These are phyloP conservation scores for Komagataella phaffii DNA, from an alignment of 805 yeast genomes.

Conservation along the genomic window DNA sequence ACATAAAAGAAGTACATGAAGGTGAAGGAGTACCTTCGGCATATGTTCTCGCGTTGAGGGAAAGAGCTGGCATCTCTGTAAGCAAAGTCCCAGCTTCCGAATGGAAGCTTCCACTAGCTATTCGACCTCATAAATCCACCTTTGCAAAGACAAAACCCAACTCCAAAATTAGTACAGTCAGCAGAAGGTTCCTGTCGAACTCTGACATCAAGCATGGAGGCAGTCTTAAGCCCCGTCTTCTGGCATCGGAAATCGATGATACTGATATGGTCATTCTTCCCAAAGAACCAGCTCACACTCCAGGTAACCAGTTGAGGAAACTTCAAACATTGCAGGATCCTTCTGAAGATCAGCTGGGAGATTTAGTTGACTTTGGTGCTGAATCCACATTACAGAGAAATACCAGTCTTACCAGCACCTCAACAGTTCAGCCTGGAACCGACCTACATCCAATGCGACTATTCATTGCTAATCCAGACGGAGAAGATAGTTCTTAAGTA, in stretches of 20 bases:
- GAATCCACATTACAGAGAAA: conserved; percentile 14
- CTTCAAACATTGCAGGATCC: conserved; percentile 4
- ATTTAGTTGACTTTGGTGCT: conserved; percentile 5
- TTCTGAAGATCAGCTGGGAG: background rate
- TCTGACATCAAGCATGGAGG: conserved; percentile 44
- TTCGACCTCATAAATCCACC: conserved; percentile 6
- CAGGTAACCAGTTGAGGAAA: conserved; percentile 15
- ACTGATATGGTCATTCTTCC: conserved; percentile 27
- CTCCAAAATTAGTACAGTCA: background rate
- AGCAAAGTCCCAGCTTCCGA: conserved; percentile 13
- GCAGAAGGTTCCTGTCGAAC: conserved; percentile 9
- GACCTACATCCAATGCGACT: conserved; percentile 26
- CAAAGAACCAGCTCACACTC: conserved; percentile 16
- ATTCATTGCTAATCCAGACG: conserved; percentile 47
- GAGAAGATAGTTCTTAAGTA: conserved; percentile 12
- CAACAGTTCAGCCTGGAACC: conserved; percentile 15
- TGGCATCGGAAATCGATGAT: conserved; percentile 69
- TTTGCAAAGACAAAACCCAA: background rate
- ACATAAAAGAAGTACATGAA: conserved; percentile 1
- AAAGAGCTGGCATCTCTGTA: conserved; percentile 30
- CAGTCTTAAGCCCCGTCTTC: conserved; percentile 45
- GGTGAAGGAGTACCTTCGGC: conserved; percentile 28
- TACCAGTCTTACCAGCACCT: conserved; percentile 19
- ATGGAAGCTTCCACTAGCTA: conserved; percentile 8
- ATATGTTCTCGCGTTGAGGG: conserved; percentile 32